These are phyloP conservation scores for Phylloporus sp. DNA, from an alignment of 768 basidiomycete genomes.

Conservation along the genomic window DNA sequence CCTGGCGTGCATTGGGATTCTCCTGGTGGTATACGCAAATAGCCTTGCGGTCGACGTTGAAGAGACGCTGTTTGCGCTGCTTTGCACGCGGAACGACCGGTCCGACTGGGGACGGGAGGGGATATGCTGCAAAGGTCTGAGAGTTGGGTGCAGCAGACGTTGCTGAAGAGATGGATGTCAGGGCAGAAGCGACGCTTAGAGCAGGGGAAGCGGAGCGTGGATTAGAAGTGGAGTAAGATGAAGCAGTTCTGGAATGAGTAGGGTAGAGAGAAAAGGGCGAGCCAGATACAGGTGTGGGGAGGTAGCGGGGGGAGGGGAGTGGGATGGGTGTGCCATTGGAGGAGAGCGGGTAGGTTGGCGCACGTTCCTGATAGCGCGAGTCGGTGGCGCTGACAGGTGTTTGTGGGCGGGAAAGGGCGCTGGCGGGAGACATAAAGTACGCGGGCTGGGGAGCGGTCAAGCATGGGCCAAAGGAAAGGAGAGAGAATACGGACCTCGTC, in stretches of 20 bases:
- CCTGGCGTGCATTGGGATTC: conserved; percentile 70
- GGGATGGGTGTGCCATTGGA: conserved; percentile 20
- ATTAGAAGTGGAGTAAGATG: conserved; percentile 41
- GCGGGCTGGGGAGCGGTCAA: conserved; percentile 23
- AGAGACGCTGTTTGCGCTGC: conserved; percentile 70
- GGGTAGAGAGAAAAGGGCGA: conserved; percentile 43
- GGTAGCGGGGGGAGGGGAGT: conserved; percentile 40
- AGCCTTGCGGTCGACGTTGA: conserved; percentile 66
- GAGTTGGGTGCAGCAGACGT: conserved; percentile 30
- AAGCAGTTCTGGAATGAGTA: conserved; percentile 45
- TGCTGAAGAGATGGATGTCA: conserved; percentile 49
- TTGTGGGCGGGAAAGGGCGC: conserved; percentile 36
- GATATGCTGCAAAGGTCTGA: conserved; percentile 28
- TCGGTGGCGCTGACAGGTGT: conserved; percentile 36
- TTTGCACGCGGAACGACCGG: conserved; percentile 39
- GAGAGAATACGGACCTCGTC: conserved; percentile 25
- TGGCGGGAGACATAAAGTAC: conserved; percentile 37
- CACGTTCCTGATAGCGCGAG: conserved; percentile 33
- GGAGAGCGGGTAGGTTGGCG: conserved; percentile 27
- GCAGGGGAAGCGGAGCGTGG: conserved; percentile 61
- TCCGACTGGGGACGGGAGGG: conserved; percentile 27
- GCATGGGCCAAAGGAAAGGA: background rate
- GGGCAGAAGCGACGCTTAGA: conserved; percentile 50
- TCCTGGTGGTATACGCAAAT: conserved; percentile 68
- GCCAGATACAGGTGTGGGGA: conserved; percentile 44